Evolutionary conservation across 192 early-diverging fungal species (phyloP).

Genomic region (Linnemannia zychae): DNA sequence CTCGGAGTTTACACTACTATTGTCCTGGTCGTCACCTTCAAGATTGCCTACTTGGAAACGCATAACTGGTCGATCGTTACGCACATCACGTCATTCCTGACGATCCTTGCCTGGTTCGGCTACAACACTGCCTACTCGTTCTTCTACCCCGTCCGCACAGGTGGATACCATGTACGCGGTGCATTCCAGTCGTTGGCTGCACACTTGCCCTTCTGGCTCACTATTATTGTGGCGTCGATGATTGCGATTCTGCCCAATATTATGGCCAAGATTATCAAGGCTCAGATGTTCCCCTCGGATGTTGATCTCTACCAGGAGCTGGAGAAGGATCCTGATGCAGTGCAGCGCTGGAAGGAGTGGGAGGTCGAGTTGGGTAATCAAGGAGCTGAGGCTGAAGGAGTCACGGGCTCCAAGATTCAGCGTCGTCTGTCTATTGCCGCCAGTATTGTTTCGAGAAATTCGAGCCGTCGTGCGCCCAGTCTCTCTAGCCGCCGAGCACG

Average conservation of each 20-base stretch:
- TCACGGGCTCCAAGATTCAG: constrained; percentile 55
- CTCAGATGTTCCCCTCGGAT: constrained; percentile 51
- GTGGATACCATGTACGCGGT: constrained; percentile 70
- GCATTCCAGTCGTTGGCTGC: constrained; percentile 62
- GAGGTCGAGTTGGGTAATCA: constrained; percentile 49
- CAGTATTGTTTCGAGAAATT: constrained; percentile 51
- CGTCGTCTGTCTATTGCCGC: constrained; percentile 51
- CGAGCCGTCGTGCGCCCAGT: constrained; percentile 19
- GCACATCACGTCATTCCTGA: constrained; percentile 68
- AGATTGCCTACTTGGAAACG: constrained; percentile 78
- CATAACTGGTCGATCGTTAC: constrained; percentile 74
- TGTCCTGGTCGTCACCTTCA: constrained; percentile 76
- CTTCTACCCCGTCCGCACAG: constrained; percentile 64
- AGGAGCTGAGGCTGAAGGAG: constrained; percentile 51
- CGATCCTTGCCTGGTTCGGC: constrained; percentile 71
- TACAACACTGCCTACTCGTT: constrained; percentile 75
- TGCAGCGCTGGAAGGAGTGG: constrained; percentile 58
- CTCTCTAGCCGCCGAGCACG: constrained; percentile 27
- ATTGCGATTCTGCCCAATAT: constrained; percentile 68
- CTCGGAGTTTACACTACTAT: constrained; percentile 70
- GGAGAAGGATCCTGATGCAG: constrained; percentile 58
- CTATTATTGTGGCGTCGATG: constrained; percentile 66
- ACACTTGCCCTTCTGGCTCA: constrained; percentile 69
- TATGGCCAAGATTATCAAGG: constrained; percentile 59
- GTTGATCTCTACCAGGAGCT: constrained; percentile 62